phyloP scores from a whole-genome alignment of 768 basidiomycete species.

The Mycena metata region DNA sequence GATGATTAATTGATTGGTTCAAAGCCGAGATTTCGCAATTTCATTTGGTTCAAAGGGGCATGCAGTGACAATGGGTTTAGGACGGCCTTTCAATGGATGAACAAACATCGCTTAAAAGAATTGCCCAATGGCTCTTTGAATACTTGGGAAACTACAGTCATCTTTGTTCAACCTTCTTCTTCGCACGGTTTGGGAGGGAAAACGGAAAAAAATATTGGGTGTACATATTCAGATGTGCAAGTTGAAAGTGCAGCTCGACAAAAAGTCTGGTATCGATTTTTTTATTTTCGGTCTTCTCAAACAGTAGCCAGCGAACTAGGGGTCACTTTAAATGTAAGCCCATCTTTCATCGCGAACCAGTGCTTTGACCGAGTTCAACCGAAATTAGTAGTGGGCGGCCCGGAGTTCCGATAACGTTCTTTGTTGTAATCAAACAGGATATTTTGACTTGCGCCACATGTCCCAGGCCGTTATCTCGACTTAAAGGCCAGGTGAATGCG shows the following conservation, averaged over 20 bases:
- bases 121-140: neutral
- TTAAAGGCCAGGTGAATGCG: constrained; percentile 11
- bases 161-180: neutral
- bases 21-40: neutral
- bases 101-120: neutral
- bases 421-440: constrained; percentile 15
- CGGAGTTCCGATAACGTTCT: constrained; percentile 20
- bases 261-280: too few species aligned
- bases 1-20: too few species aligned
- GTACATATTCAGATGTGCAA: too few species aligned
- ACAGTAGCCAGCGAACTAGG: too few species aligned
- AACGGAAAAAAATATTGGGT: neutral
- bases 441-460: constrained; percentile 29
- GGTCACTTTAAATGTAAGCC: too few species aligned
- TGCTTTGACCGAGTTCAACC: constrained; percentile 11
- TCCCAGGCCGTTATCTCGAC: constrained; percentile 26
- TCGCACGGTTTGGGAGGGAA: neutral
- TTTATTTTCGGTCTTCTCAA: neutral
- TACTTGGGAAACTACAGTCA: neutral
- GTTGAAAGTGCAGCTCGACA: too few species aligned
- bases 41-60: neutral
- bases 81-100: neutral
- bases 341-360: constrained; percentile 12
- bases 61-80: neutral
- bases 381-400: constrained; percentile 5